Conservation (phyloP, 2,329 filamentous ascomycete species). For the Pseudocercospora crystallina region DNA sequence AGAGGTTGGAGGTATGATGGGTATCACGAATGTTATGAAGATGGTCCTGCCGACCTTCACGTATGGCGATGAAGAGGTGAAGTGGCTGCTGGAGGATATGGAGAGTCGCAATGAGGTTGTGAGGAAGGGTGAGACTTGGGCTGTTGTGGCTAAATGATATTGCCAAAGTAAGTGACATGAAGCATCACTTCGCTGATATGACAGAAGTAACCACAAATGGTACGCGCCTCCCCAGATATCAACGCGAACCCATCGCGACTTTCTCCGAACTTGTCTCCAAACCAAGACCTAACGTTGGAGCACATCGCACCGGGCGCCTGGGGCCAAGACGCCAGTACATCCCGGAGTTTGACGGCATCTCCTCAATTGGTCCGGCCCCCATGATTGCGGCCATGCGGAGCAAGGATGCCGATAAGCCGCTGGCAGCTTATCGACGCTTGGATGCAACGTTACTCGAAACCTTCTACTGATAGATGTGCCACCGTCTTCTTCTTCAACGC, state of each 20-base stretch:
- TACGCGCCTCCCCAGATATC: no score
- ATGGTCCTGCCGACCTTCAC: slow-evolving; percentile 87
- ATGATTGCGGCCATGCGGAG: background rate
- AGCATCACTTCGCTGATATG: no score
- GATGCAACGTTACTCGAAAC: no score
- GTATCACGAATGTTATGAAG: slow-evolving; percentile 93
- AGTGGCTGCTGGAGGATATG: slow-evolving; percentile 76
- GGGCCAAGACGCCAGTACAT: no score
- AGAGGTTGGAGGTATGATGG: slow-evolving; percentile 67
- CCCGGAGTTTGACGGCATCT: background rate
- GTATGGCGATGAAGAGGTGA: slow-evolving; percentile 84
- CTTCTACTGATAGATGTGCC: no score
- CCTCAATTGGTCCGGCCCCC: background rate
- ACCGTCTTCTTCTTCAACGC: no score
- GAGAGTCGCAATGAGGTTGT: slow-evolving; percentile 68
- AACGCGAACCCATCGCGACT: no score
- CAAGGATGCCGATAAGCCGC: slow-evolving; percentile 3
- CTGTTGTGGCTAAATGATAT: slow-evolving; percentile 12
- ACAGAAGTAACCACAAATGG: no score
- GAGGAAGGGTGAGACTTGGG: slow-evolving; percentile 35
- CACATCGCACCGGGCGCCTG: no score
- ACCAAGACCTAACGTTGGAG: no score
- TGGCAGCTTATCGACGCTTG: slow-evolving; percentile 4
- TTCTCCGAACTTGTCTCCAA: no score
- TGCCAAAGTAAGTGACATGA: no score